A percentile compares a stretch with the other conserved stretches of the same genome.
Evolutionary conservation across 345 rosid species (phyloP).

Genomic region (Eucalyptus regnans): DNA sequence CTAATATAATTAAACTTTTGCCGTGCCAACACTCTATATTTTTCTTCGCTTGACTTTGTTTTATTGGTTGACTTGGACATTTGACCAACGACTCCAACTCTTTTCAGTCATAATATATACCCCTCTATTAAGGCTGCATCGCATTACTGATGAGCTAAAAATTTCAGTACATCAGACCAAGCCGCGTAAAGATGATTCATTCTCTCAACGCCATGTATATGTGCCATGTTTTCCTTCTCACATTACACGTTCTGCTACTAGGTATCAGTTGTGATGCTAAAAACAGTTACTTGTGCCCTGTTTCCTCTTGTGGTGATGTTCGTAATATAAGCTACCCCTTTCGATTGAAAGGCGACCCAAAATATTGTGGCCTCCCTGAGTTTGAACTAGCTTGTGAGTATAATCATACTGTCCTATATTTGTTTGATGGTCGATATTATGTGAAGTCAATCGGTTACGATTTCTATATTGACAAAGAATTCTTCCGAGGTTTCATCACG

Average conservation of each 20-base stretch:
- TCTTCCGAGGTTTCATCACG: accelerated
- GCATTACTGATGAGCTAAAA: neutral
- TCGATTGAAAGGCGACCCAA: neutral
- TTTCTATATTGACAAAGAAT: accelerated
- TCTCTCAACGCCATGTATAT: neutral
- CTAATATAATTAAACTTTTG: neutral
- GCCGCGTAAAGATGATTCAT: neutral
- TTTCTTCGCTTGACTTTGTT: neutral
- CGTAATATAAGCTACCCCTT: neutral
- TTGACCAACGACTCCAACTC: neutral
- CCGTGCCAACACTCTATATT: neutral
- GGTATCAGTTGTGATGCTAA: neutral
- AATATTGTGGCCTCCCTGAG: accelerated
- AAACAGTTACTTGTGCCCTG: neutral
- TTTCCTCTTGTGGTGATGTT: neutral
- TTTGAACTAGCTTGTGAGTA: neutral
- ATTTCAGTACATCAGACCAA: neutral
- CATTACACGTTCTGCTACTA: neutral
- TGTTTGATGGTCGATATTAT: neutral
- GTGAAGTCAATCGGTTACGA: accelerated
- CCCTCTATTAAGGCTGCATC: neutral
- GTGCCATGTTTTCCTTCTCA: neutral
- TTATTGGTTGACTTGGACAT: neutral
- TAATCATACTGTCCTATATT: neutral
- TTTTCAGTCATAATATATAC: neutral